phyloP scores from a whole-genome alignment of 176 grass and related monocot species.

The Aegilops speltoides region DNA sequence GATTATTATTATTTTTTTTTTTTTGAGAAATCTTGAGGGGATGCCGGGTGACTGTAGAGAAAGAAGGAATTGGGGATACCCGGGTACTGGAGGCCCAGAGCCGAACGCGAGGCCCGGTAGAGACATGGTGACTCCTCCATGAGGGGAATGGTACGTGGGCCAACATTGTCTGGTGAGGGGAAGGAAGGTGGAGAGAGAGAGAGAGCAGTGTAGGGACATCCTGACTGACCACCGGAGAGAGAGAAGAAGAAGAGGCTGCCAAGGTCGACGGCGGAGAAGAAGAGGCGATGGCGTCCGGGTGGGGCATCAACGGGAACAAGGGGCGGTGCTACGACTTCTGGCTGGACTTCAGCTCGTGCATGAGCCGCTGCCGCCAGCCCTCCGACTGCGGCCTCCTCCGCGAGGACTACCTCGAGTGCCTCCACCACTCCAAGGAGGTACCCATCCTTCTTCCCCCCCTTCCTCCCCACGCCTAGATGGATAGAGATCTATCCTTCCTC shows the following conservation, averaged over 20 bases:
- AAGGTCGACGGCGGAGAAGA: neutral
- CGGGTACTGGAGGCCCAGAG: neutral
- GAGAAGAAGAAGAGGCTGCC: neutral
- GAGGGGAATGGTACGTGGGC: constrained; percentile 5
- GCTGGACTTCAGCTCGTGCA: constrained; percentile 98
- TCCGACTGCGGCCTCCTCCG: constrained; percentile 89
- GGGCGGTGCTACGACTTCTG: constrained; percentile 99
- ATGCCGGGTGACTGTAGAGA: neutral
- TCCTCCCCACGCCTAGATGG: neutral
- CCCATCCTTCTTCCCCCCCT: neutral
- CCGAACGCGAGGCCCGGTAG: neutral
- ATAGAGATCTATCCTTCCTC: neutral
- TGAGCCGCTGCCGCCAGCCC: constrained; percentile 93
- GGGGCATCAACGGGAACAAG: constrained; percentile 98
- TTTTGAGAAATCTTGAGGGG: too few species aligned
- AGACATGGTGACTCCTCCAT: neutral
- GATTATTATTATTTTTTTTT: too few species aligned
- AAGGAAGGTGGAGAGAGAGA: constrained; percentile 13
- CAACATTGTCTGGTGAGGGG: constrained; percentile 10
- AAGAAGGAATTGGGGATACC: neutral
- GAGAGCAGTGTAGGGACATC: neutral
- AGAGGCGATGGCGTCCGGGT: constrained; percentile 79
- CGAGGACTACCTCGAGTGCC: constrained; percentile 98
- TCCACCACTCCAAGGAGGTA: constrained; percentile 98
- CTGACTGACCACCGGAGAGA: neutral